Base-by-base conservation (phyloP, 371 early-diverging fungal species). In the Nosema granulosis region DNA sequence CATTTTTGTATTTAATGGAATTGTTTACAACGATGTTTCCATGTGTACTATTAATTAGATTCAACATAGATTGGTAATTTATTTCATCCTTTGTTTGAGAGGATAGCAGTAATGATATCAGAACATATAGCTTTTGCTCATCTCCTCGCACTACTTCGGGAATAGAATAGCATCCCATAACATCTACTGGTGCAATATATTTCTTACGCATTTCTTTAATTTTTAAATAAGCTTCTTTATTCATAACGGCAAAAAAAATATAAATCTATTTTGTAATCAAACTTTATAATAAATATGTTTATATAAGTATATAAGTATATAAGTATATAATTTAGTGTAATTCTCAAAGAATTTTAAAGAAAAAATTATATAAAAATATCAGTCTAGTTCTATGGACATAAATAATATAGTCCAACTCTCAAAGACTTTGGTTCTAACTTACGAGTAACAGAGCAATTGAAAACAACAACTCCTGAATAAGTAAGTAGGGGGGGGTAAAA, bases 81-180 rank as follows among this genome's bases (percentile, higher is more conserved):
- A 91, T 88, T 9, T 90, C 89, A 80, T 97, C 97, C 79, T 92
- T 92, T 1, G 97, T 96, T 84, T 94, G 94, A 26, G 94, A 90
- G 9, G 95, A 94, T 13, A 97, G 87, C 87, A 93, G 90, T 51
- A 97, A 85, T 0, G 94, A 86, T n/a, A 93, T 84, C 0, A 97
- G 85, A 1, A 92, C 90, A 75, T 93, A 92, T 82, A 90, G 95
- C 37, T 94, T 88, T 56, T 84, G 88, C 18, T 50, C 61, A 54
- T 79, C 63, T 1, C 58, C 59, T 51, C 35, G 26, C 22, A 31
- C 31, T 26, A 9, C 32, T 22, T n/a, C 0, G 11, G 70, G 73
- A 4, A 80, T 56, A 37, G 34, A 20, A 56, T 88, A 91, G 84
- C 96, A 95, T 0, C 97, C 97, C 86, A 93, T 90, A 0, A 90